Evolutionary conservation across 768 basidiomycete genomes (phyloP).

Genomic region (Boletus reticulatus): DNA sequence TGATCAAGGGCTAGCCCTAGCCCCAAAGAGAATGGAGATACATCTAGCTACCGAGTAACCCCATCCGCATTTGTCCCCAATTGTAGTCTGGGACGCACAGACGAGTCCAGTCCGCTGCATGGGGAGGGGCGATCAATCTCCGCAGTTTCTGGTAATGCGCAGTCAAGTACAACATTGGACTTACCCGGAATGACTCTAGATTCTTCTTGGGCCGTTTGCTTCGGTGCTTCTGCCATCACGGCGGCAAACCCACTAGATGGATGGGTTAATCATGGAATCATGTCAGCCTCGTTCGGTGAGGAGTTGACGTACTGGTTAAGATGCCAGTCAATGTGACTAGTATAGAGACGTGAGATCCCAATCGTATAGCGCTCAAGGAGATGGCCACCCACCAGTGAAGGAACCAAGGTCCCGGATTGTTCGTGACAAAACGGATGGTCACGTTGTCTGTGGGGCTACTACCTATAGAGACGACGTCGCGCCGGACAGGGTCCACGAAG

Average conservation of each 20-base stretch:
- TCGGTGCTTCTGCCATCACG: slow-evolving; percentile 26
- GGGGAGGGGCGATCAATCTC: neutral
- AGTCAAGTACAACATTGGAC: neutral
- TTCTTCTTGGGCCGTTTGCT: slow-evolving; percentile 3
- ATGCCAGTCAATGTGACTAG: slow-evolving; percentile 1
- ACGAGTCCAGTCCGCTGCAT: neutral
- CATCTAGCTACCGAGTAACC: neutral
- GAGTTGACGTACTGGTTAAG: neutral
- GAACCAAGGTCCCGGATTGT: slow-evolving; percentile 24
- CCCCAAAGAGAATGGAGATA: neutral
- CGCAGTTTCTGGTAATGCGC: neutral
- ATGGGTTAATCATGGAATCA: neutral
- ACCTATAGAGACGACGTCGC: slow-evolving; percentile 32
- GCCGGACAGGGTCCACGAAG: slow-evolving; percentile 34
- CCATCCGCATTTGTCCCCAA: neutral
- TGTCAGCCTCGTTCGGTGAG: neutral
- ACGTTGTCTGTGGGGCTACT: slow-evolving; percentile 39
- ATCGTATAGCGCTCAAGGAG: neutral
- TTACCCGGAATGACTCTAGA: neutral
- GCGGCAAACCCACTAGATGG: slow-evolving; percentile 5
- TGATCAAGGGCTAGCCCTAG: neutral
- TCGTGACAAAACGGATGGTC: slow-evolving; percentile 57
- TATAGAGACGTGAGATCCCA: neutral
- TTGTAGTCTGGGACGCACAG: neutral
- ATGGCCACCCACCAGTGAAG: slow-evolving; percentile 3